Evolutionary conservation across 1,284 basidiomycete species (phyloP), one percentile per base, ranked within the genome.

Genomic region (Sparassis latifolia): DNA sequence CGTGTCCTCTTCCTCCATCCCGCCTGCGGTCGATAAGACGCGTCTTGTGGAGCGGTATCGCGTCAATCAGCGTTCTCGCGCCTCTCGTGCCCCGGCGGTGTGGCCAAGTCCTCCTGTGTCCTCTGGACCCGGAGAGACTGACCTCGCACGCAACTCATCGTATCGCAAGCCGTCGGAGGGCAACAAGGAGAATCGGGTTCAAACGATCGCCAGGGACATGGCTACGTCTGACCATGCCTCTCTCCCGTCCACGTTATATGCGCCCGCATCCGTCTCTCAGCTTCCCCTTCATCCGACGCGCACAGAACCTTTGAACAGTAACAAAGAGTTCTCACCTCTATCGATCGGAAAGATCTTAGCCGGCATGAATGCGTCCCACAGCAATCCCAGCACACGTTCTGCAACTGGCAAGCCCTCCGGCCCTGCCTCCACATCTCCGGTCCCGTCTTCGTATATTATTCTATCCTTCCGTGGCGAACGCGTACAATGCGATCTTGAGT

Each of bases 401-500:
- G 20, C 20, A 20, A 20, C 20, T 20, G 20, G 20, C 20, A 20
- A 20, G 20, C 20, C 20, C 20, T 20, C 20, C 20, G 20, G 20
- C 20, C 20, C 20, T 20, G 20, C 20, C 20, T 20, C 20, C 20
- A 20, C 20, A 20, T 20, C 20, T 20, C 20, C 48, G 42, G 10
- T 32, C 30, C 4, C 29, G 6, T 46, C 49, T 10, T 48, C 54
- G 9, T 51, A 44, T 7, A 51, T 57, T 28, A 45, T 52, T 3
- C 44, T 62, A 10, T 33, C 30, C 28, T 44, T 41, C 33, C 28
- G 43, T 4, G 52, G 47, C 5, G 10, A 43, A 20, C 32, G 10
- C 5, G 33, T 78, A 38, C 64, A 58, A 3, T 71, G 71, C 55
- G 69, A 75, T 53, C 69, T 81, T 4, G 62, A 69, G 2, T 52